Base-by-base conservation (phyloP, 2,329 filamentous ascomycete species). In the Fusarium graminum region DNA sequence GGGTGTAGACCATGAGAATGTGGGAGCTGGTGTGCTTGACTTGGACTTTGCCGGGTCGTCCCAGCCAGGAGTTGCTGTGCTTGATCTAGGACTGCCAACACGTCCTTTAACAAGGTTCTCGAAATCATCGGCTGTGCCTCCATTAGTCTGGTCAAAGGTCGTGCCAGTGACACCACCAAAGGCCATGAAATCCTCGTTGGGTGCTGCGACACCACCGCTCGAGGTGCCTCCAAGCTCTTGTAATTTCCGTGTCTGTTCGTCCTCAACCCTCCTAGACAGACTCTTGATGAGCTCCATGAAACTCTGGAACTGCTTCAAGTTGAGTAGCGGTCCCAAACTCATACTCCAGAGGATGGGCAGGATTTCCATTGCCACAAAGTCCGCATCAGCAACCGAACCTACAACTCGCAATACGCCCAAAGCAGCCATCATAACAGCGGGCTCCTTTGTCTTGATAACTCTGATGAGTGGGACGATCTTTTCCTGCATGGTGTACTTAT, bases 401-500 rank as follows among this genome's bases (percentile, higher is more conserved):
- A 99, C 90, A 46, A 97, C 91, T 47, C 87, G 88, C 67, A 98
- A 88, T 1, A 97, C 93, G 54, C 90, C 90, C 32, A 98, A 82
- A 1, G 93, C 91, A 7, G 94, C 94, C 83, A 98, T 91, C 92
- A 98, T 98, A 11, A 99, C 95, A 9, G 93, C 94, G 0, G 95
- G 95, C 76, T 99, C 95, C 75, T 97, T 98, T 0, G 95, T 99
- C 79, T 97, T 98, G 80, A 99, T 98, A 3, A 85, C 93, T 74
- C 92, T 93, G 62, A 99, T 84, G 6, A 98, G 81, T 0, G 95
- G 95, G 0, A 98, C 87, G 32, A 99, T 92, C 81, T 97, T 98
- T 76, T 99, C 95, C 76, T 99, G 95, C 80, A 99, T 94, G 0
- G 95, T 98, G 74, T 95, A 98, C 77, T 98, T 98, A 80, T 99